Evolutionary conservation across 352 stramenopile species (phyloP).

Genomic region (Phytophthora capsici): DNA sequence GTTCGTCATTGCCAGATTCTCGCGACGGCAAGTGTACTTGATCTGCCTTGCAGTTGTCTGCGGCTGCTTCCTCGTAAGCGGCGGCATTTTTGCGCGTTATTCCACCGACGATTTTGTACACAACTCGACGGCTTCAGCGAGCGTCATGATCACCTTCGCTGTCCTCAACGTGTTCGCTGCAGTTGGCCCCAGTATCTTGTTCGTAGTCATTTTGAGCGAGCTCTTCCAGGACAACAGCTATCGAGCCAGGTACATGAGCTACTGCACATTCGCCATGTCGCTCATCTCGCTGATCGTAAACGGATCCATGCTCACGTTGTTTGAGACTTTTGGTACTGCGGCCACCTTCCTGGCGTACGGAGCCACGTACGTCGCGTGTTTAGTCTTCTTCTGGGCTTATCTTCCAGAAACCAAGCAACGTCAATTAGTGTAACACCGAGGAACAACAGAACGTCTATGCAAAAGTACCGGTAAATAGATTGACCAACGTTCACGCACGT

Average conservation of each 20-base stretch:
- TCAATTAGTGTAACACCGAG: constrained; percentile 55
- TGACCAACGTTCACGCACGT: constrained; percentile 13
- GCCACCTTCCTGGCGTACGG: constrained; percentile 77
- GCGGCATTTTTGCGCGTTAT: constrained; percentile 72
- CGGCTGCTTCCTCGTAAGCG: constrained; percentile 68
- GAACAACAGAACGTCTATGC: background rate
- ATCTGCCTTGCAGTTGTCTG: constrained; percentile 75
- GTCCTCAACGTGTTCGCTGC: constrained; percentile 80
- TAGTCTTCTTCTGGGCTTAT: constrained; percentile 72
- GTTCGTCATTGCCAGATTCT: constrained; percentile 75
- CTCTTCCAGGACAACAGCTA: constrained; percentile 86
- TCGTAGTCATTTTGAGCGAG: constrained; percentile 87
- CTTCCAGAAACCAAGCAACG: constrained; percentile 84
- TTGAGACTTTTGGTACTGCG: constrained; percentile 68
- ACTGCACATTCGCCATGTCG: constrained; percentile 90
- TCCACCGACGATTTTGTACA: constrained; percentile 67
- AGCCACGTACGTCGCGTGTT: constrained; percentile 67
- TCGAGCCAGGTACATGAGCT: constrained; percentile 87
- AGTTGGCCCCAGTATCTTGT: constrained; percentile 79
- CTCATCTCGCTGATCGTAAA: constrained; percentile 87
- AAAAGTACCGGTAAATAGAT: constrained; percentile 44
- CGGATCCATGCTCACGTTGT: constrained; percentile 79
- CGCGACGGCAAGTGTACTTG: constrained; percentile 76
- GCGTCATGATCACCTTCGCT: constrained; percentile 71
- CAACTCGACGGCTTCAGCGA: constrained; percentile 48